Conservation (phyloP, 148 eudicot species). For the Camellia japonica region DNA sequence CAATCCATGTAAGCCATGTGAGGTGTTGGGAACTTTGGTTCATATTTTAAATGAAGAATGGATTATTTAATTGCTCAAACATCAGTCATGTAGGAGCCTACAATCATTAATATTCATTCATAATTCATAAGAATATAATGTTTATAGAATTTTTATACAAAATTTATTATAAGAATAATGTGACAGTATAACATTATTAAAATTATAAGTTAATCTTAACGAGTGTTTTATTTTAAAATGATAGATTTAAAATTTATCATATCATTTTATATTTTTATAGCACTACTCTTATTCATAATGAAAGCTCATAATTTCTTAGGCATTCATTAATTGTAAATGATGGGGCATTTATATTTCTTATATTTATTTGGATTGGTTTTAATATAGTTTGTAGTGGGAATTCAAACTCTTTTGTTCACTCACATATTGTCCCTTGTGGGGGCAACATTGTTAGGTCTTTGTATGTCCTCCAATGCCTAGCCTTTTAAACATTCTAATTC, state of each 20-base stretch:
- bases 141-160: no score
- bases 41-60: constrained; percentile 23
- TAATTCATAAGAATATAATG: no score
- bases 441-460: neutral
- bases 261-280: no score
- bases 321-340: neutral
- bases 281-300: no score
- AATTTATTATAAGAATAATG: no score
- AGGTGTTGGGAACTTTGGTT: constrained; percentile 24
- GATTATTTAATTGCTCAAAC: constrained; percentile 22
- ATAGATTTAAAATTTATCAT: no score
- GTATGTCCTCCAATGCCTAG: neutral
- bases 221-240: no score
- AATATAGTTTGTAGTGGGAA: neutral
- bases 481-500: neutral
- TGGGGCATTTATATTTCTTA: neutral
- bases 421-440: neutral
- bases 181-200: no score
- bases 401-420: constrained; percentile 12
- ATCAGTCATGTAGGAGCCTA: constrained; percentile 17
- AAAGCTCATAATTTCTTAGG: neutral
- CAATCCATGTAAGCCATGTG: constrained; percentile 33
- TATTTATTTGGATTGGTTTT: neutral
- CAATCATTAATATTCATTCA: neutral
- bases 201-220: neutral